A percentile compares a stretch with the other conserved stretches of the same genome.
phyloP scores from a whole-genome alignment of 1,139 yeast species.

The Candida albicans region DNA sequence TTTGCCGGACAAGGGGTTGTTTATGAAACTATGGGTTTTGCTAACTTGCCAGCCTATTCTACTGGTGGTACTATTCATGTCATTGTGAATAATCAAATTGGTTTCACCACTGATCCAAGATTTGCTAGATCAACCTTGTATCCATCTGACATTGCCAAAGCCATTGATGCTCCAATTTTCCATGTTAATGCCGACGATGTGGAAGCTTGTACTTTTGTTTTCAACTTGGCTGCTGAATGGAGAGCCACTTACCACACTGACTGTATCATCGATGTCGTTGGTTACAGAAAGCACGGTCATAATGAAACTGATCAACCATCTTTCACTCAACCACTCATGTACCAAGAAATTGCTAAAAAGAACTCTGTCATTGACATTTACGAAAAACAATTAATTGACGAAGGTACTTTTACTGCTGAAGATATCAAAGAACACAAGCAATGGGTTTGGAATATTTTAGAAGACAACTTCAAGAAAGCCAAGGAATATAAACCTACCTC shows the following conservation, averaged over 20 bases:
- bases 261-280: slow-evolving; percentile 93
- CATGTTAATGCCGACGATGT: slow-evolving; percentile 98
- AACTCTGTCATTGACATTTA: slow-evolving; percentile 85
- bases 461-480: slow-evolving; percentile 82
- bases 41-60: slow-evolving; percentile 88
- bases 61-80: slow-evolving; percentile 98
- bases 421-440: slow-evolving; percentile 95
- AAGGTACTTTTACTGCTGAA: slow-evolving; percentile 84
- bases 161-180: slow-evolving; percentile 97
- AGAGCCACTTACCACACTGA: slow-evolving; percentile 95
- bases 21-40: slow-evolving; percentile 96
- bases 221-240: slow-evolving; percentile 98
- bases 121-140: slow-evolving; percentile 96
- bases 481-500: slow-evolving; percentile 90
- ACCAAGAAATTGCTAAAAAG: slow-evolving; percentile 85
- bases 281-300: slow-evolving; percentile 98
- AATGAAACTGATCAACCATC: slow-evolving; percentile 99
- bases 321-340: slow-evolving; percentile 98
- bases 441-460: slow-evolving; percentile 96
- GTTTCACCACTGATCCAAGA: slow-evolving; percentile 98
- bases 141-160: slow-evolving; percentile 96
- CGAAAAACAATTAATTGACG: slow-evolving; percentile 73
- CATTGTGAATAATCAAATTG: slow-evolving; percentile 96
- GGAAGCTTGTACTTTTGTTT: slow-evolving; percentile 88
- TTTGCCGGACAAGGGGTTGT: slow-evolving; percentile 99